Evolutionary conservation across 2,329 filamentous ascomycete genomes (phyloP), one percentile per base, ranked within the genome.

Genomic region (Paraconiothyrium sp.): DNA sequence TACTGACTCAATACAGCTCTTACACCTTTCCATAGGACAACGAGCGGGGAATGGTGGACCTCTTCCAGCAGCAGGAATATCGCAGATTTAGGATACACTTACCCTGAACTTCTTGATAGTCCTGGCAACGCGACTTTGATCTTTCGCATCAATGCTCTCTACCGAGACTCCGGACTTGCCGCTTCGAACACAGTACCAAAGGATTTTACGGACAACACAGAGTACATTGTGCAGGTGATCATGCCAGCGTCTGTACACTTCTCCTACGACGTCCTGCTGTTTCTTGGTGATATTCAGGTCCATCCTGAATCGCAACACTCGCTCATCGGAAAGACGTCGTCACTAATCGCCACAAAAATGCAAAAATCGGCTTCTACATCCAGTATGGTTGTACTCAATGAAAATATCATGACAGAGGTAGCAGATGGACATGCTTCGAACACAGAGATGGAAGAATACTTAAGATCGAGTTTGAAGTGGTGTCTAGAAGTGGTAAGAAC

Each of bases 1-100:
- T 20, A 22, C 8, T 30, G 32, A 44, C 10, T 4, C 16, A 39
- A 44, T 35, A 46, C 24, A 60, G 54, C 56, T 2, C 63, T 71
- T 8, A 63, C 54, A 6, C 68, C 67, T 16, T 71, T 71, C 62
- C 65, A 69, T 52, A 59, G 56, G 24, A 61, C 66, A 46, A 54
- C 59, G 3, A 27, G 14, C 4, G 67, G 66, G 16, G 58, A 59
- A 14, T 72, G 66, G 55, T 67, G 64, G 67, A 68, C 62, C 4
- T 68, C 67, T 11, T 48, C 57, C 9, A 43, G 46, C 39, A 55
- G 57, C 41, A 48, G 60, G 6, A 54, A 61, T 34, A 66, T 60
- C 24, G 3, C 20, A 1, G 44, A 56, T 14, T 30, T 71, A 39
- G 63, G 66, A 20, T 71, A 71, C 62, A 69, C 63, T 5, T 70